Evolutionary conservation across 75 land plant genomes (phyloP), one percentile per base, ranked within the genome.

Genomic region (Cupressus sempervirens): DNA sequence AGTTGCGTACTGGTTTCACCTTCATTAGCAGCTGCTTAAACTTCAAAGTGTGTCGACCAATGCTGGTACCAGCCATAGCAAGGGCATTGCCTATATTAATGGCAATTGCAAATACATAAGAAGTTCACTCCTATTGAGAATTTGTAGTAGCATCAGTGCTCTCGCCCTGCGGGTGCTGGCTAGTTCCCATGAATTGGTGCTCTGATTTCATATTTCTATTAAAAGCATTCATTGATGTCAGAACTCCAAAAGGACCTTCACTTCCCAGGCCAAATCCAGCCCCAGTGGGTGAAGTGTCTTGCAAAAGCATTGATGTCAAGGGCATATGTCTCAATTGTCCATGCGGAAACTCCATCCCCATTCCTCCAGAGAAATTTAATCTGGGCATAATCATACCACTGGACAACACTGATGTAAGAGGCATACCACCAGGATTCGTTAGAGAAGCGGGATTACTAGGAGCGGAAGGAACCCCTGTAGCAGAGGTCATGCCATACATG

Each of bases 81-180:
- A 79, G 81, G 4, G 52, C 46, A 45, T 38, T 20, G 79, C 45
- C 45, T 36, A 76, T 76, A 41, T 18, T 43, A 76, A 43, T 45
- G 46, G 81, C 30, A n/a, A 30, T 20, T 79, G 81, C 13, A n/a
- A 45, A 45, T 45, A 8, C 4, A 45, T n/a, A 45, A n/a, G 48
- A 79, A 45, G n/a, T 43, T 20, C 13, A 45, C 7, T 54, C 26
- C 41, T 87, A 88, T 72, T 88, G 89, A 32, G 90, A 88, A 81
- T 85, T 80, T 20, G 89, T 80, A 8, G 88, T 86, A 48, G 84
- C 90, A 65, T 88, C 83, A 80, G 50, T 84, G 14, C 85, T 84
- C 40, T 84, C 85, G 23, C 85, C 85, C 85, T 84, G 85, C 26
- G 45, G 81, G n/a, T 84, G 85, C 81, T 84, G 85, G 45, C 84